These are phyloP conservation scores for Vaccinium macrocarpon DNA, from an alignment of 148 eudicot species.

Conservation along the genomic window DNA sequence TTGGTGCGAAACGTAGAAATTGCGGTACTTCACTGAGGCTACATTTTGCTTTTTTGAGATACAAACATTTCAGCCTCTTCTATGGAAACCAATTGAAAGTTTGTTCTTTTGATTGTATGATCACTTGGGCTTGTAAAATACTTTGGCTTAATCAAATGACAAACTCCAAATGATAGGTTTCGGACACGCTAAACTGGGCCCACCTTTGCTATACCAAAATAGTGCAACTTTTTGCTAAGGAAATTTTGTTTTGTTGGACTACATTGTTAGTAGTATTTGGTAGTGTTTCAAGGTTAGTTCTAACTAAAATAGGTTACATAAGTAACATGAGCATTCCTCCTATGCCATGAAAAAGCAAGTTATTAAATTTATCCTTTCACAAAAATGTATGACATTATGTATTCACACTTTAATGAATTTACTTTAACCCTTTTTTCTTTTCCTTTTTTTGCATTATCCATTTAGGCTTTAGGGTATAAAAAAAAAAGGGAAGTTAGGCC, in stretches of 20 bases:
- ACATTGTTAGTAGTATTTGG: background rate
- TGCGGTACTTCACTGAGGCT: background rate
- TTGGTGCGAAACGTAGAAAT: background rate
- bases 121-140: background rate
- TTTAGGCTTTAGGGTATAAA: too few relatives aligned
- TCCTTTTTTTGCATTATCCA: too few relatives aligned
- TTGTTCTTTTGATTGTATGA: background rate
- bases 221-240: background rate
- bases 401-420: too few relatives aligned
- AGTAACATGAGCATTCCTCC: background rate
- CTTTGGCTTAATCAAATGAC: background rate
- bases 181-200: background rate
- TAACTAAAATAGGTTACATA: background rate
- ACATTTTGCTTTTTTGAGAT: background rate
- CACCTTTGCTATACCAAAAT: background rate
- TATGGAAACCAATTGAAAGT: background rate
- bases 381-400: too few relatives aligned
- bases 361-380: too few relatives aligned
- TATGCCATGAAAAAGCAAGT: background rate
- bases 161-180: background rate
- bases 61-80: background rate
- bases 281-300: background rate
- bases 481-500: background rate
- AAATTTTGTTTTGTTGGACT: background rate
- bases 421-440: too few relatives aligned